phyloP scores from a whole-genome alignment of 2,329 filamentous ascomycete species.

The Septoria petroselini region DNA sequence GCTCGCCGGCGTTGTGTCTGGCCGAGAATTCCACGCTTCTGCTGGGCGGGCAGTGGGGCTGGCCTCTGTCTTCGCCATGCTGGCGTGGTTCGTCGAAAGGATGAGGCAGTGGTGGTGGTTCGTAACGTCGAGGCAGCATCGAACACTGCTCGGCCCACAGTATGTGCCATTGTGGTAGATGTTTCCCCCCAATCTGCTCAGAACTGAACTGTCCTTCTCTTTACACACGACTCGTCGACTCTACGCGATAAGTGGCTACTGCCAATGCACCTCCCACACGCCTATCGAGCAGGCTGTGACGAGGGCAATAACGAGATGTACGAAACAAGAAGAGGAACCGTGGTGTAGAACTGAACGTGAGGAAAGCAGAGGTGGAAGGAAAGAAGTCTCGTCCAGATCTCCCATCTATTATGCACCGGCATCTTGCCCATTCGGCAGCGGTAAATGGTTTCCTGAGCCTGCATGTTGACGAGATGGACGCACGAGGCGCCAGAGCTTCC shows the following conservation, averaged over 20 bases:
- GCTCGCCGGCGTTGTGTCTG: constrained; percentile 32
- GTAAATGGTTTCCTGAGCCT: not conserved
- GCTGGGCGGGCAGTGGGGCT: constrained; percentile 8
- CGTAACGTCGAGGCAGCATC: constrained; percentile 17
- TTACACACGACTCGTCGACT: too few species aligned
- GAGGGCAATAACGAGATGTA: not conserved
- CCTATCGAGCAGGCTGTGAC: not conserved
- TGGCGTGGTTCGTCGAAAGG: constrained; percentile 10
- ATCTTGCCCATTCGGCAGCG: constrained; percentile 8
- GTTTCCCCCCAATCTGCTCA: too few species aligned
- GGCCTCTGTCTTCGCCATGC: constrained; percentile 13
- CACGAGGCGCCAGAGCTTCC: too few species aligned
- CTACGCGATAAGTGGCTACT: too few species aligned
- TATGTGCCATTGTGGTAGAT: constrained; percentile 18
- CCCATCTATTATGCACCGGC: not conserved
- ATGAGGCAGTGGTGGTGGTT: constrained; percentile 13
- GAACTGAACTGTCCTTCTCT: too few species aligned
- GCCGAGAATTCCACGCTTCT: constrained; percentile 26
- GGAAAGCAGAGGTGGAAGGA: not conserved
- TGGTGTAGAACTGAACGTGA: not conserved
- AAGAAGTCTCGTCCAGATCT: not conserved
- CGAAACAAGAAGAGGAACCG: not conserved
- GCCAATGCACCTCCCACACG: constrained; percentile 9
- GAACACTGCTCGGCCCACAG: constrained; percentile 19
- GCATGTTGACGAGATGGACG: constrained; percentile 1